These are phyloP conservation scores for Pseudogymnoascus sp. DNA, from an alignment of 2,329 filamentous ascomycete genomes.

Conservation along the genomic window DNA sequence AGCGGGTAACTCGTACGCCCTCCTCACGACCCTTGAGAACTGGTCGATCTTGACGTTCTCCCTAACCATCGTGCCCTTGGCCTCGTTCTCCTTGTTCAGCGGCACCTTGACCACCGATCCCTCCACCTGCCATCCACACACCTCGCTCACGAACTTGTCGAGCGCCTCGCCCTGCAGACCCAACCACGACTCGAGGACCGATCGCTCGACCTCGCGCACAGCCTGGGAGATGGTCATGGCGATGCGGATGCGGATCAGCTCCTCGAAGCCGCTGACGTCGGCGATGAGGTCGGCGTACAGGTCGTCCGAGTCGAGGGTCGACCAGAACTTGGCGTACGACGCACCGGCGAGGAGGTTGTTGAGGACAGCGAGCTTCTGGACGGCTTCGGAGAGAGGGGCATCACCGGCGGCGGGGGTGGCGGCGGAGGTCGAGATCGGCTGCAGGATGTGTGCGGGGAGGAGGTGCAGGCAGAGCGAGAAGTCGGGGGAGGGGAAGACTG, in stretches of 20 bases:
- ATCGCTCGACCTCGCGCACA: conserved; percentile 62
- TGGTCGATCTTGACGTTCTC: conserved; percentile 92
- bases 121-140: conserved; percentile 76
- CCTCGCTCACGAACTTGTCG: conserved; percentile 72
- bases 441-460: conserved; percentile 74
- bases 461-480: conserved; percentile 92
- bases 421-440: conserved; percentile 43
- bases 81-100: conserved; percentile 94
- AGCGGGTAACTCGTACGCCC: conserved; percentile 77
- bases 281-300: conserved; percentile 92
- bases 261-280: conserved; percentile 91
- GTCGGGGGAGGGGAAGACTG: conserved; percentile 91
- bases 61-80: conserved; percentile 86
- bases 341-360: conserved; percentile 79
- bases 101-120: conserved; percentile 65
- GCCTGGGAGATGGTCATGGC: conserved; percentile 77
- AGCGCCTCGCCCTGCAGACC: conserved; percentile 61
- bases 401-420: conserved; percentile 51
- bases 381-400: conserved; percentile 70
- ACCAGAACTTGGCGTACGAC: conserved; percentile 90
- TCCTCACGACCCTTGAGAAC: conserved; percentile 69
- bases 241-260: conserved; percentile 83
- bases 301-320: conserved; percentile 84
- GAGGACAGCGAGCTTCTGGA: conserved; percentile 58
- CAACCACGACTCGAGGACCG: conserved; percentile 66